Percentiles rank a stretch among this genome's conserved stretches.
These are phyloP conservation scores for Penicillium janthinellum DNA, from an alignment of 2,329 filamentous ascomycete genomes.

Conservation along the genomic window DNA sequence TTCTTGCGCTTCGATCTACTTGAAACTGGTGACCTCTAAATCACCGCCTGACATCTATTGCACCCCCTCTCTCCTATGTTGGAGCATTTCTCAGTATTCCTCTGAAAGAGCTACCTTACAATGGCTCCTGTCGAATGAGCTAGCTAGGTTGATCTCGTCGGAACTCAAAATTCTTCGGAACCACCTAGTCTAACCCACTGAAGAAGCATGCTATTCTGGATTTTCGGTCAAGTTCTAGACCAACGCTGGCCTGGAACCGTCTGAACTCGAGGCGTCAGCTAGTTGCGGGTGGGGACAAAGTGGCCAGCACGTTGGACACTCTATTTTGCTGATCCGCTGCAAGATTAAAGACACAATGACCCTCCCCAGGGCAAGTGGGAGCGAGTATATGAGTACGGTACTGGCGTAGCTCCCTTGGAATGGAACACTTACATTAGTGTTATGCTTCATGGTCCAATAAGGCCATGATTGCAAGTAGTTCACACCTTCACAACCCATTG, in stretches of 20 bases:
- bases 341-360: slow-evolving; percentile 14
- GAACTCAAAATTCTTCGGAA: neutral
- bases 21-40: no score
- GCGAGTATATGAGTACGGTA: neutral
- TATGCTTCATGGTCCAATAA: neutral
- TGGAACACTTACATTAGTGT: neutral
- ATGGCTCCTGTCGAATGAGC: neutral
- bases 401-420: neutral
- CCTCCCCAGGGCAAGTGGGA: neutral
- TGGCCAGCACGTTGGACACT: slow-evolving; percentile 10
- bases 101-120: neutral
- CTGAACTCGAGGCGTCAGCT: neutral
- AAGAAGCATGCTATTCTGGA: neutral
- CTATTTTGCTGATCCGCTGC: slow-evolving; percentile 8
- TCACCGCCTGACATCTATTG: no score
- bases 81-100: neutral
- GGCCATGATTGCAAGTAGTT: neutral
- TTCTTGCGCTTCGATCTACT: no score
- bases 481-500: neutral
- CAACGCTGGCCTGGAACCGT: neutral
- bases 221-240: neutral
- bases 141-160: neutral
- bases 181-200: neutral
- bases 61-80: no score
- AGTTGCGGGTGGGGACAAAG: slow-evolving; percentile 6